These are phyloP conservation scores for Haematococcus sp. DNA, from an alignment of 139 green algal genomes.

Conservation along the genomic window DNA sequence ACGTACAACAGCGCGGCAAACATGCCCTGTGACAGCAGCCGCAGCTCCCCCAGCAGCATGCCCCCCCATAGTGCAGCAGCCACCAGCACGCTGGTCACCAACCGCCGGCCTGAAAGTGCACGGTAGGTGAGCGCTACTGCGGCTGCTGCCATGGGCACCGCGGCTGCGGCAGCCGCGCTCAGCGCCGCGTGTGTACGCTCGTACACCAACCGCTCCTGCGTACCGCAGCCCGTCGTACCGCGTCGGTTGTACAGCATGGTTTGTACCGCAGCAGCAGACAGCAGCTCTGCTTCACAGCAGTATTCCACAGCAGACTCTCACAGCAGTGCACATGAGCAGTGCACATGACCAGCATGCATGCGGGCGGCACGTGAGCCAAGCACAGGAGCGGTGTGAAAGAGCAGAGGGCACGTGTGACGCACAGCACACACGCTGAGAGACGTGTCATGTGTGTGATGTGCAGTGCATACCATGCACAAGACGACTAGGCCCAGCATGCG, in stretches of 20 bases:
- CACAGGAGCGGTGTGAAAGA: background rate
- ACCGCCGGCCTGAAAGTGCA: conserved; percentile 16
- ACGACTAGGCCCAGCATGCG: background rate
- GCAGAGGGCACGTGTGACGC: background rate
- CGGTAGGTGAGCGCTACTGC: conserved; percentile 4
- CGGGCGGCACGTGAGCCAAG: background rate
- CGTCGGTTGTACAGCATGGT: background rate
- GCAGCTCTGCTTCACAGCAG: background rate
- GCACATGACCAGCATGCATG: background rate
- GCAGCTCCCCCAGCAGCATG: conserved; percentile 28
- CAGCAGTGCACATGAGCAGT: background rate
- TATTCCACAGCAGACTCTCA: background rate
- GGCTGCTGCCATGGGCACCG: conserved; percentile 1
- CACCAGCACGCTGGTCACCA: conserved; percentile 23
- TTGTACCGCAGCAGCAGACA: background rate
- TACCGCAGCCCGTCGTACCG: background rate
- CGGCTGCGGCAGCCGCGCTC: background rate
- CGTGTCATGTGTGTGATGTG: background rate
- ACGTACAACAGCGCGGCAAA: conserved; percentile 27
- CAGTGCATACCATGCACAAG: background rate
- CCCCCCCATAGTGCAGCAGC: conserved; percentile 24
- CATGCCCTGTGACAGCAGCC: conserved; percentile 8
- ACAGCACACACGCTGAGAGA: background rate
- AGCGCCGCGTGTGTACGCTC: background rate
- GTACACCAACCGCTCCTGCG: conserved; percentile 6